phyloP scores from a whole-genome alignment of 1,284 basidiomycete species.

The Cystobasidium slooffiae region DNA sequence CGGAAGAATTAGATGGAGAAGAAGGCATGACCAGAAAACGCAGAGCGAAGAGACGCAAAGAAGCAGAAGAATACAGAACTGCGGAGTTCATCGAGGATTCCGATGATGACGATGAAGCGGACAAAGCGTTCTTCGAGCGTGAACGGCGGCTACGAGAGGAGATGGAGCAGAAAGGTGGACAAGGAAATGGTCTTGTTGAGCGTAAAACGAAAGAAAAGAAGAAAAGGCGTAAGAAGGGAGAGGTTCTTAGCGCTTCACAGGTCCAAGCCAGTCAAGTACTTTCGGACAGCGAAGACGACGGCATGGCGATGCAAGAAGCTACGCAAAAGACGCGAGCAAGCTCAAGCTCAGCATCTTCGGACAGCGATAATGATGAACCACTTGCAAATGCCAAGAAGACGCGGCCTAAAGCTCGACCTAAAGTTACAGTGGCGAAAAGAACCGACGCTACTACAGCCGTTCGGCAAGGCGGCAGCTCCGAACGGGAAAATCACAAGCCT shows the following conservation, averaged over 20 bases:
- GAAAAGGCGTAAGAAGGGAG: constrained; percentile 11
- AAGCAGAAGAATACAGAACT: constrained; percentile 77
- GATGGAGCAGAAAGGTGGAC: constrained; percentile 24
- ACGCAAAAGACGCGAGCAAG: constrained; percentile 11
- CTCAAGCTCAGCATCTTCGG: constrained; percentile 20
- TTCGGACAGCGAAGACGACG: constrained; percentile 1
- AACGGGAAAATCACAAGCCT: too few species aligned
- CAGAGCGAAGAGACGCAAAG: constrained; percentile 58
- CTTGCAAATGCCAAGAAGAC: constrained; percentile 5
- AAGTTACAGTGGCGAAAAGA: not conserved
- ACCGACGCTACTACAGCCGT: not conserved
- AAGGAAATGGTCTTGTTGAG: constrained; percentile 28
- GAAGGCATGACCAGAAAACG: constrained; percentile 60
- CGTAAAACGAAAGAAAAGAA: constrained; percentile 13
- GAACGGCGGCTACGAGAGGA: constrained; percentile 41
- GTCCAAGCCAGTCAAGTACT: constrained; percentile 7
- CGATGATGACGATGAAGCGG: constrained; percentile 48
- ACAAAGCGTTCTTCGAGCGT: constrained; percentile 44
- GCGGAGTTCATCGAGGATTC: constrained; percentile 77
- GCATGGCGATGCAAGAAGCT: not conserved
- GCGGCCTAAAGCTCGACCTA: constrained; percentile 24
- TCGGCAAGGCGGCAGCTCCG: too few species aligned
- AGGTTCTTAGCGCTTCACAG: constrained; percentile 2
- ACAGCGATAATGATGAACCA: constrained; percentile 12
- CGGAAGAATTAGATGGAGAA: constrained; percentile 54